Percentiles rank a stretch among this genome's conserved stretches.
Evolutionary conservation across 2,329 filamentous ascomycete genomes (phyloP).

Genomic region (Pseudopithomyces maydicus): DNA sequence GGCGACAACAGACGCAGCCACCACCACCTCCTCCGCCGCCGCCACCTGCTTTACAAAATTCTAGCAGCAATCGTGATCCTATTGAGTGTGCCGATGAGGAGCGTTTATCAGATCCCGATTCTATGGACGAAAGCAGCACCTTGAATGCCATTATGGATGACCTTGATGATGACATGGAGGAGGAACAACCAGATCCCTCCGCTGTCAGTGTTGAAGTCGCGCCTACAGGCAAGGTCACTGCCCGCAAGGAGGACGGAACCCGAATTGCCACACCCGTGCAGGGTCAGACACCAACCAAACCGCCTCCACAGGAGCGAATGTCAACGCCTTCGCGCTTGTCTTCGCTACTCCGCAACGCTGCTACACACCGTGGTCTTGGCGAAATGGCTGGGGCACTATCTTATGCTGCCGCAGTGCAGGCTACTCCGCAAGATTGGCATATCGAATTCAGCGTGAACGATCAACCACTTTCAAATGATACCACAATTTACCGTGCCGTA

Average conservation of each 20-base stretch:
- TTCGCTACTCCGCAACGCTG: constrained; percentile 37
- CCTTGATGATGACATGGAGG: constrained; percentile 79
- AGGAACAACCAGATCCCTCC: constrained; percentile 76
- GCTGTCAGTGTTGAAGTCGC: constrained; percentile 92
- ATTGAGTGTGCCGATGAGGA: constrained; percentile 94
- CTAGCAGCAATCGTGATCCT: constrained; percentile 56
- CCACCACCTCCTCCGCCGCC: constrained; percentile 60
- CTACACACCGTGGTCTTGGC: constrained; percentile 37
- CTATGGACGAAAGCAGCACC: constrained; percentile 65
- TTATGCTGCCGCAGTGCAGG: constrained; percentile 82
- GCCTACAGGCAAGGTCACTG: constrained; percentile 84
- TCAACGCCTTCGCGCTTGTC: constrained; percentile 38
- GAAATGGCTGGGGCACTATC: constrained; percentile 65
- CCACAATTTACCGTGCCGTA: constrained; percentile 93
- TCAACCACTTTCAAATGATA: constrained; percentile 85
- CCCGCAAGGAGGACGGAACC: constrained; percentile 89
- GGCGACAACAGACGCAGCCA: constrained; percentile 57
- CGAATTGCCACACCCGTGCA: constrained; percentile 82
- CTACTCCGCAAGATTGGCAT: constrained; percentile 90
- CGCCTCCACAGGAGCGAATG: constrained; percentile 34
- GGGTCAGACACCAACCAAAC: constrained; percentile 40
- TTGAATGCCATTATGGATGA: constrained; percentile 91
- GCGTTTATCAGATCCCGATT: constrained; percentile 75
- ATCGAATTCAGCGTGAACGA: constrained; percentile 91
- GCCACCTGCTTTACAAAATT: constrained; percentile 50